These are phyloP conservation scores for Penicillium janthinellum DNA, from an alignment of 2,329 filamentous ascomycete species.

Conservation along the genomic window DNA sequence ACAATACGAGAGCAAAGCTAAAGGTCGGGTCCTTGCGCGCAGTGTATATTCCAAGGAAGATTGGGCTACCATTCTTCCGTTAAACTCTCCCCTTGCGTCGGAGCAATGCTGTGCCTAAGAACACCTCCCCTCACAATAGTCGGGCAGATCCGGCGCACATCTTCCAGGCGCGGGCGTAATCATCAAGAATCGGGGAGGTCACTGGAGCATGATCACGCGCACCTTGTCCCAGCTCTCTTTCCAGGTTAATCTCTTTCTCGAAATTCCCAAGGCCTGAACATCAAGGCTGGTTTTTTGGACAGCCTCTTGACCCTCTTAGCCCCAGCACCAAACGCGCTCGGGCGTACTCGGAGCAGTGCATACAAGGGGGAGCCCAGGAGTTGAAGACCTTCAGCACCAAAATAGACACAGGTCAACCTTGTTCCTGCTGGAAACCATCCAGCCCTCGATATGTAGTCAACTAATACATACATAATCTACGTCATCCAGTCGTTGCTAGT, in stretches of 20 bases:
- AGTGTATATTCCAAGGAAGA: conserved; percentile 10
- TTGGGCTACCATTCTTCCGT: conserved; percentile 12
- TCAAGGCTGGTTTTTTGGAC: neutral
- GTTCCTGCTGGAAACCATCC: neutral
- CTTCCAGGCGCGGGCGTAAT: neutral
- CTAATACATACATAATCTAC: too few species aligned
- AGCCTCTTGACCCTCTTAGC: neutral
- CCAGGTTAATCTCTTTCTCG: too few species aligned
- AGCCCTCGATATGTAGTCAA: too few species aligned
- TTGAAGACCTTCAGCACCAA: neutral
- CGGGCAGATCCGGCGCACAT: neutral
- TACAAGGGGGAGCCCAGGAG: conserved; percentile 2
- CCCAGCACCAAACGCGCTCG: neutral
- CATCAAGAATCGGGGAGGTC: conserved; percentile 1
- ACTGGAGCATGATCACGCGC: too few species aligned
- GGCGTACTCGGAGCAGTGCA: neutral
- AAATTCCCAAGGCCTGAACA: neutral
- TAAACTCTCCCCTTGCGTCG: conserved; percentile 26
- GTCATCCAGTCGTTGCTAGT: too few species aligned
- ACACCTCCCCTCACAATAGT: conserved; percentile 14
- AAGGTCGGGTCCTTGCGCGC: conserved; percentile 21
- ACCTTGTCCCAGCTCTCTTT: too few species aligned
- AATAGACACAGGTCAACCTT: neutral
- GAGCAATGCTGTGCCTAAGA: conserved; percentile 21
- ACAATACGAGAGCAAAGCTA: neutral